A percentile compares a stretch with the other conserved stretches of the same genome.
Evolutionary conservation across 2,329 filamentous ascomycete genomes (phyloP).

Genomic region (Talaromyces sp.): DNA sequence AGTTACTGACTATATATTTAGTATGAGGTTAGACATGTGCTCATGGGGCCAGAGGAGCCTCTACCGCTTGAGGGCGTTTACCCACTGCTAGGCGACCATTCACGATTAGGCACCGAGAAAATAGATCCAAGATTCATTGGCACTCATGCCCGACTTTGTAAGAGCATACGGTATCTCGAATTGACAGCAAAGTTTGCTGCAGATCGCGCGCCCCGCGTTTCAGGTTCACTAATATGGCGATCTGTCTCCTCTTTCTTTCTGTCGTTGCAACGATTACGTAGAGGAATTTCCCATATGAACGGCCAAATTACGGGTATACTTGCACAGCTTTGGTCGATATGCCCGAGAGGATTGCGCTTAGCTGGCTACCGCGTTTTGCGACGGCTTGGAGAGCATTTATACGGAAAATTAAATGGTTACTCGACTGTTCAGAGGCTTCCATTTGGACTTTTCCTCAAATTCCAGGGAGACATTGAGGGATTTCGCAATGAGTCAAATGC

Average conservation of each 20-base stretch:
- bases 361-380: background rate
- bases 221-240: background rate
- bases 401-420: background rate
- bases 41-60: slow-evolving; percentile 6
- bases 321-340: background rate
- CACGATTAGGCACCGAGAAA: background rate
- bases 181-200: background rate
- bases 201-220: background rate
- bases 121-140: background rate
- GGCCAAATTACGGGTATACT: background rate
- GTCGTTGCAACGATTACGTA: background rate
- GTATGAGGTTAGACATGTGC: slow-evolving; percentile 4
- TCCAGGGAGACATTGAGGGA: background rate
- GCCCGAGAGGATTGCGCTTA: background rate
- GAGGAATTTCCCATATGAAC: background rate
- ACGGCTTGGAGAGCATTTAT: background rate
- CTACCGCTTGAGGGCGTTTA: background rate
- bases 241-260: background rate
- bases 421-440: slow-evolving; percentile 5
- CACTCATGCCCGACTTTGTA: slow-evolving; percentile 1
- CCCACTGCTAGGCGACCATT: slow-evolving; percentile 1
- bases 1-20: background rate
- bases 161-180: background rate
- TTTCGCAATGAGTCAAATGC: background rate
- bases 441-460: background rate